Conservation (phyloP, 768 basidiomycete genomes). For the Xerocomellus intermedius region DNA sequence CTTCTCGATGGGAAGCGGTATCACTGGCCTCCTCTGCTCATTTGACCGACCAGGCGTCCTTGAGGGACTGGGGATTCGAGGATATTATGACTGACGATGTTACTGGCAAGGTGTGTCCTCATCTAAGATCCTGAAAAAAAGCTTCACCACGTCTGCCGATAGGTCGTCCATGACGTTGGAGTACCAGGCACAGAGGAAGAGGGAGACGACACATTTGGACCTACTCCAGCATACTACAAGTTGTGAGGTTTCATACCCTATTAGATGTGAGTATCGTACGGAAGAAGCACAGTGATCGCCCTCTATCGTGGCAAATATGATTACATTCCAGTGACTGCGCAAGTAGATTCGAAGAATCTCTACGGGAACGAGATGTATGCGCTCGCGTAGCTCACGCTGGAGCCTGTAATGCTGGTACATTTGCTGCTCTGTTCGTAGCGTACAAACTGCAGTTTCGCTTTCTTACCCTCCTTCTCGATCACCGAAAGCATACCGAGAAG, state of each 20-base stretch:
- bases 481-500: slow-evolving; percentile 72
- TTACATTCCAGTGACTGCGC: neutral
- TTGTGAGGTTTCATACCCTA: neutral
- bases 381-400: slow-evolving; percentile 96
- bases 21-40: slow-evolving; percentile 56
- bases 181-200: slow-evolving; percentile 65
- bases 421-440: slow-evolving; percentile 91
- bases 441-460: slow-evolving; percentile 68
- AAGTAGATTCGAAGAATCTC: slow-evolving; percentile 2
- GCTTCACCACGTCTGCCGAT: slow-evolving; percentile 1
- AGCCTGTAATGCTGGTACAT: slow-evolving; percentile 65
- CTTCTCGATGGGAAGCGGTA: slow-evolving; percentile 42
- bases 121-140: neutral
- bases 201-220: slow-evolving; percentile 54
- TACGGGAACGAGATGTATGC: slow-evolving; percentile 65
- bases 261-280: neutral
- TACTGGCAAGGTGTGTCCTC: slow-evolving; percentile 53
- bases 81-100: slow-evolving; percentile 52
- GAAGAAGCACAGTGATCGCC: neutral
- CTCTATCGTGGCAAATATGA: neutral
- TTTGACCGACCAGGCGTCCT: slow-evolving; percentile 50
- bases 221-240: slow-evolving; percentile 25
- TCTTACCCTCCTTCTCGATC: slow-evolving; percentile 45
- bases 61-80: slow-evolving; percentile 81
- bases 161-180: slow-evolving; percentile 74